phyloP scores from a whole-genome alignment of 345 rosid species.

The Nephelium lappaceum region DNA sequence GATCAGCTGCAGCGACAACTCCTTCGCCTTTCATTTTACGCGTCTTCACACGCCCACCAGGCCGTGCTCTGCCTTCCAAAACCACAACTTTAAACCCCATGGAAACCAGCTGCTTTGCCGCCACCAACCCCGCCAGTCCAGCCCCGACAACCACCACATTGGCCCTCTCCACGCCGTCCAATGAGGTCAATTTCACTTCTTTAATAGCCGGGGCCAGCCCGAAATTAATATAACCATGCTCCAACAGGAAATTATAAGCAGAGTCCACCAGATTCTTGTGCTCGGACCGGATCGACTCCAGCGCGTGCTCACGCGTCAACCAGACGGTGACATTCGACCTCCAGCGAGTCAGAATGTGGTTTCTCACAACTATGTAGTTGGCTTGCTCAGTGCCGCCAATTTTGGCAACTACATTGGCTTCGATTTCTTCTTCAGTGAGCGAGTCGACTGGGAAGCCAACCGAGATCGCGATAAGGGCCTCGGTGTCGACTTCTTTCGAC shows the following conservation, averaged over 20 bases:
- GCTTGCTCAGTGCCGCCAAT: conserved; percentile 81
- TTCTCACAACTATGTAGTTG: conserved; percentile 78
- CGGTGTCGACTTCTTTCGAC: conserved; percentile 74
- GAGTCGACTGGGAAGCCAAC: conserved; percentile 93
- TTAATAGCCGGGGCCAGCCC: conserved; percentile 72
- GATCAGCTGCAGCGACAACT: conserved; percentile 78
- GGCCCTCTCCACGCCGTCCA: conserved; percentile 55
- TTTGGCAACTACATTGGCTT: conserved; percentile 73
- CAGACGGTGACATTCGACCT: conserved; percentile 78
- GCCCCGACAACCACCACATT: conserved; percentile 90
- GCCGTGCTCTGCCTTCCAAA: conserved; percentile 84
- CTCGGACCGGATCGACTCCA: conserved; percentile 72
- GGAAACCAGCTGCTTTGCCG: conserved; percentile 77
- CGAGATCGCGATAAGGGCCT: conserved; percentile 80
- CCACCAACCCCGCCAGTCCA: conserved; percentile 84
- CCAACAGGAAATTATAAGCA: conserved; percentile 73
- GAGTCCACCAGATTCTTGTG: conserved; percentile 65
- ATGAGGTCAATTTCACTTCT: conserved; percentile 60
- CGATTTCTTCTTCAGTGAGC: conserved; percentile 92
- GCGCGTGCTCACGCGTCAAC: conserved; percentile 77
- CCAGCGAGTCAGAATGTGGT: conserved; percentile 86
- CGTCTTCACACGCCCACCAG: conserved; percentile 90
- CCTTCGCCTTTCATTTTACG: conserved; percentile 78
- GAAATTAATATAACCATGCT: conserved; percentile 88
- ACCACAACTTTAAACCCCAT: conserved; percentile 92